Evolutionary conservation across 139 green algal species (phyloP), one percentile per base, ranked within the genome.

Genomic region (Chlamydomonas eustigma): DNA sequence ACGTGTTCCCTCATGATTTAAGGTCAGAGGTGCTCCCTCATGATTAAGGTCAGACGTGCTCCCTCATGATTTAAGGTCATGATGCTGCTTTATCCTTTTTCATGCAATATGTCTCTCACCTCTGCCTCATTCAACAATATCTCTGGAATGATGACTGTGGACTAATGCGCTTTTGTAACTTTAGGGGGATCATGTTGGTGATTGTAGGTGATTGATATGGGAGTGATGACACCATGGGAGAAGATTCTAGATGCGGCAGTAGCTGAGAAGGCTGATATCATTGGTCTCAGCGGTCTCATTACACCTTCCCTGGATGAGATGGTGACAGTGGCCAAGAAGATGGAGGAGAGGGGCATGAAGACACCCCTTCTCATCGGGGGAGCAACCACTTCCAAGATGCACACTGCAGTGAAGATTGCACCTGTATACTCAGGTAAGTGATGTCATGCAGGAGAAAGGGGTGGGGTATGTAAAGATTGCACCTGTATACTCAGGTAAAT

Each of bases 381-480:
- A 4, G 95, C 95, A 38, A 99, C 95, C 31, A 99, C 95, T 24
- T 93, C 83, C 83, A 97, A 97, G 85, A 98, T 99, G 94, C 95
- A 99, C 91, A 99, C 95, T 0, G 95, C 95, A 0, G 95, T 99
- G 22, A 99, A 99, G 91, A 92, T 99, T 34, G 90, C 88, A 22
- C 93, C 95, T 1, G 85, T 90, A 65, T 99, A 97, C 90, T 89
- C 80, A 28, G 86, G 83, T 74, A 32, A 1, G 76, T 50, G 36
- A 32, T n/a, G n/a, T n/a, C n/a, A n/a, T n/a, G n/a, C n/a, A n/a
- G n/a, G n/a, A n/a, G n/a, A n/a, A n/a, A n/a, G n/a, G n/a, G n/a
- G n/a, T n/a, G n/a, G n/a, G n/a, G n/a, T n/a, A n/a, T n/a, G 95
- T 99, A 22, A 99, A 99, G 91, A 92, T 99, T 34, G 90, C 88